Conservation (phyloP, 2,329 filamentous ascomycete species). For the Fusarium pseudonygamai region DNA sequence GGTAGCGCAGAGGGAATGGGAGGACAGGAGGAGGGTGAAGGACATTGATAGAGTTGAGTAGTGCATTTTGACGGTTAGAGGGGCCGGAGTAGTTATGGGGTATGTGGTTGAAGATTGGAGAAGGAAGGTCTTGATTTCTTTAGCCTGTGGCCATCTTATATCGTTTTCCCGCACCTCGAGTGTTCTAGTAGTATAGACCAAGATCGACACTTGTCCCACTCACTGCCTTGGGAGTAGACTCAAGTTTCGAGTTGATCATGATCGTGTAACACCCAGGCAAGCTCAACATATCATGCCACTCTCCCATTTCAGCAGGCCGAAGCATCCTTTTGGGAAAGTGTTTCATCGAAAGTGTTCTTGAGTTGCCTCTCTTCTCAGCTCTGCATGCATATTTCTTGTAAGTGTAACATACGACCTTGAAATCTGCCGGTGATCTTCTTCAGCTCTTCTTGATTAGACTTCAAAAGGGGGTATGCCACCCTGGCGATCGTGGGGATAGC, state of each 20-base stretch:
- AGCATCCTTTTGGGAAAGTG: neutral
- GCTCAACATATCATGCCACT: neutral
- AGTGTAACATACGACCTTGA: neutral
- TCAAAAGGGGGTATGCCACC: neutral
- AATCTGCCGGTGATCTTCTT: slow-evolving; percentile 17
- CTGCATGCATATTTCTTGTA: neutral
- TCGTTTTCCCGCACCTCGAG: neutral
- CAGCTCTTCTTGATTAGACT: slow-evolving; percentile 17
- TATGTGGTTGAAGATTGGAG: neutral
- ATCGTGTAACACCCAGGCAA: neutral
- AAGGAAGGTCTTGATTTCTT: neutral
- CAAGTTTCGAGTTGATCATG: slow-evolving; percentile 26
- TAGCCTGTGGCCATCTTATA: neutral
- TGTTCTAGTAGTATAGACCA: neutral
- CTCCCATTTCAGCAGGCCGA: neutral
- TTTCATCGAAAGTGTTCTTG: neutral
- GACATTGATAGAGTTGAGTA: slow-evolving; percentile 13
- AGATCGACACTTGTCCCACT: neutral
- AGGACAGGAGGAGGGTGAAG: slow-evolving; percentile 25
- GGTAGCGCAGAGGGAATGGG: slow-evolving; percentile 38
- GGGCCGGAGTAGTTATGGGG: neutral
- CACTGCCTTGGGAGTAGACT: neutral
- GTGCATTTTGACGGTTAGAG: slow-evolving; percentile 30
- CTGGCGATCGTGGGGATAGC: slow-evolving; percentile 14
- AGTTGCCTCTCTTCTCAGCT: slow-evolving; percentile 21